Evolutionary conservation across 345 rosid species (phyloP).

Genomic region (Dimocarpus longan): DNA sequence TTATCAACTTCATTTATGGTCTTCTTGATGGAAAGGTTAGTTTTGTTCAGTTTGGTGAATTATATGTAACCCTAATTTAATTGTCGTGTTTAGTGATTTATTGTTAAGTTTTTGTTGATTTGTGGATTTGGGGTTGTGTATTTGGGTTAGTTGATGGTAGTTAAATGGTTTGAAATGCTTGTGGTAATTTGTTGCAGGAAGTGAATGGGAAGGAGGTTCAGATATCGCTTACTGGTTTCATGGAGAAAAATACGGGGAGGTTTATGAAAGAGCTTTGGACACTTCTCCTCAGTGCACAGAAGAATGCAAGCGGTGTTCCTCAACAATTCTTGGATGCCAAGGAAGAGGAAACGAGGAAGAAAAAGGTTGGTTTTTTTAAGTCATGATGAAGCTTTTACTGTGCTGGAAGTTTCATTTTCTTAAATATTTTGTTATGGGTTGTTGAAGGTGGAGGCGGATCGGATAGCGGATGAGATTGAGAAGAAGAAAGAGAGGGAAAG

Average conservation of each 20-base stretch:
- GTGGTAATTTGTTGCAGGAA: slow-evolving; percentile 43
- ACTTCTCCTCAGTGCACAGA: slow-evolving; percentile 91
- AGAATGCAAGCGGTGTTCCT: slow-evolving; percentile 86
- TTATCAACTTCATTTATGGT: slow-evolving; percentile 91
- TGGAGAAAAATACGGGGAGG: slow-evolving; percentile 95
- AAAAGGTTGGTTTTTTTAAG: slow-evolving; percentile 50
- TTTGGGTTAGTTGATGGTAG: background rate
- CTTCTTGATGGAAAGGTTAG: slow-evolving; percentile 90
- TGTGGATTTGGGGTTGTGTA: background rate
- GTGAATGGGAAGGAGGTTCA: slow-evolving; percentile 94
- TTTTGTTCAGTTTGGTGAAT: background rate
- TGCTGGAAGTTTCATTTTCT: background rate
- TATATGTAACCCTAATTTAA: background rate
- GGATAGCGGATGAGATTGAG: slow-evolving; percentile 58
- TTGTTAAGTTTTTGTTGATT: background rate
- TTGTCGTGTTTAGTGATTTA: slow-evolving; percentile 18
- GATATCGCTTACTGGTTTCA: slow-evolving; percentile 86
- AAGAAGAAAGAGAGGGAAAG: slow-evolving; percentile 69
- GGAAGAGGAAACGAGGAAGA: slow-evolving; percentile 76
- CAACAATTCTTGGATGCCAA: slow-evolving; percentile 88
- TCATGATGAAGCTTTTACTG: slow-evolving; percentile 5
- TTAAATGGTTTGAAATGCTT: background rate
- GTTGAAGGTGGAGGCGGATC: slow-evolving; percentile 70
- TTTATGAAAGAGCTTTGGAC: slow-evolving; percentile 99
- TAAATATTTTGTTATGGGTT: slow-evolving; percentile 16